phyloP scores from a whole-genome alignment of 768 basidiomycete species.

The Serpula lacrymans region DNA sequence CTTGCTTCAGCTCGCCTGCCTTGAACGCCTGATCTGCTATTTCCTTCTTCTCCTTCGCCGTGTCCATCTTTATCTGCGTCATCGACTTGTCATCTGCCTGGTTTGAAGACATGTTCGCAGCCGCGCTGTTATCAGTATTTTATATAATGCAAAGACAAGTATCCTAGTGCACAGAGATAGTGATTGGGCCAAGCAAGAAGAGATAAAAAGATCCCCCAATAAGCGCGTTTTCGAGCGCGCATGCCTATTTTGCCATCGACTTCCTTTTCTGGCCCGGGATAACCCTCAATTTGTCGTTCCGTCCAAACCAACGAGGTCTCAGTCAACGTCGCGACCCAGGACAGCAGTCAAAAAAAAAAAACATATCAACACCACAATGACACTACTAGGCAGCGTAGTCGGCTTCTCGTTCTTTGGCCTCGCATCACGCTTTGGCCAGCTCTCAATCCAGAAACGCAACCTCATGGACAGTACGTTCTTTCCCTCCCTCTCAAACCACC shows the following conservation, averaged over 20 bases:
- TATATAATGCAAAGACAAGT: too few species aligned
- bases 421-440: conserved; percentile 78
- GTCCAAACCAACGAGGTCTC: too few species aligned
- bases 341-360: not conserved
- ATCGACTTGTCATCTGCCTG: conserved; percentile 22
- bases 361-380: conserved; percentile 37
- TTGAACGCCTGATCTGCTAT: conserved; percentile 68
- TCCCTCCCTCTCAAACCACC: conserved; percentile 2
- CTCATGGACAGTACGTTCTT: conserved; percentile 73
- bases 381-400: conserved; percentile 64
- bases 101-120: too few species aligned
- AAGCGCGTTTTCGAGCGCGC: too few species aligned
- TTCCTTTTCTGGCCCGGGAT: too few species aligned
- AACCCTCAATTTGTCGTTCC: too few species aligned
- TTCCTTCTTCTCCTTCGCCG: conserved; percentile 66
- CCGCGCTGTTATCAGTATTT: too few species aligned
- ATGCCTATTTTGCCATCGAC: too few species aligned
- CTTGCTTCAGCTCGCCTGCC: conserved; percentile 54
- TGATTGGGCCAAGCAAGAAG: too few species aligned
- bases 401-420: conserved; percentile 84
- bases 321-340: conserved; percentile 1
- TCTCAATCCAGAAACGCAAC: conserved; percentile 79
- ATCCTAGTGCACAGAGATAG: too few species aligned
- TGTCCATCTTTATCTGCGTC: conserved; percentile 49
- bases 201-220: too few species aligned